Conservation (phyloP, 306 rosid genomes). For the Delonix regia region DNA sequence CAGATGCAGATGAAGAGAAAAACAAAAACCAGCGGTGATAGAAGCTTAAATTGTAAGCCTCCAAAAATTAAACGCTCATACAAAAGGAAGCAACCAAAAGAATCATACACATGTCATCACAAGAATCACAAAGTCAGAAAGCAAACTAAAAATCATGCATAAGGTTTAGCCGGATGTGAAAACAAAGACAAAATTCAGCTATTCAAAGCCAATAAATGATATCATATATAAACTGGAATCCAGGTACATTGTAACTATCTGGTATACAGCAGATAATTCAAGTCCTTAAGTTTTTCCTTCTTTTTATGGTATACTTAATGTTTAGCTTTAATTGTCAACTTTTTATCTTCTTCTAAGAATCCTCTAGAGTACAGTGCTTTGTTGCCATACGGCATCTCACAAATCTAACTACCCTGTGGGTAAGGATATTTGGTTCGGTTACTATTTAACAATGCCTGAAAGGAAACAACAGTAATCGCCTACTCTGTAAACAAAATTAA, state of each 20-base stretch:
- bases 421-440: conserved; percentile 12
- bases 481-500: conserved; percentile 15
- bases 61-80: conserved; percentile 2
- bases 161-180: conserved; percentile 27
- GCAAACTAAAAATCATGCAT: conserved; percentile 7
- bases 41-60: conserved; percentile 33
- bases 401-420: conserved; percentile 2
- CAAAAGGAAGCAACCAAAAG: conserved; percentile 28
- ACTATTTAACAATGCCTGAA: not conserved
- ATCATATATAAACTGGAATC: conserved; percentile 29
- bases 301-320: conserved; percentile 3
- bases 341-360: conserved; percentile 11
- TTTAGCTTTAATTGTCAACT: conserved; percentile 13
- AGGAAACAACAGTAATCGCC: conserved; percentile 19
- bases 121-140: conserved; percentile 30
- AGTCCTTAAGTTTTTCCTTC: conserved; percentile 1
- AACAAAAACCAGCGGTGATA: conserved; percentile 11
- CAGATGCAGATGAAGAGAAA: conserved; percentile 5
- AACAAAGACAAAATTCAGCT: conserved; percentile 47
- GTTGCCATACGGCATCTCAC: conserved; percentile 2
- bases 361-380: conserved; percentile 17
- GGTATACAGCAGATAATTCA: conserved; percentile 11
- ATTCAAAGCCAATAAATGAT: conserved; percentile 26
- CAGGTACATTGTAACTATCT: not conserved
- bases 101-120: conserved; percentile 25